Evolutionary conservation across 345 rosid species (phyloP), one percentile per base, ranked within the genome.

Genomic region (Eucalyptus tenuipes): DNA sequence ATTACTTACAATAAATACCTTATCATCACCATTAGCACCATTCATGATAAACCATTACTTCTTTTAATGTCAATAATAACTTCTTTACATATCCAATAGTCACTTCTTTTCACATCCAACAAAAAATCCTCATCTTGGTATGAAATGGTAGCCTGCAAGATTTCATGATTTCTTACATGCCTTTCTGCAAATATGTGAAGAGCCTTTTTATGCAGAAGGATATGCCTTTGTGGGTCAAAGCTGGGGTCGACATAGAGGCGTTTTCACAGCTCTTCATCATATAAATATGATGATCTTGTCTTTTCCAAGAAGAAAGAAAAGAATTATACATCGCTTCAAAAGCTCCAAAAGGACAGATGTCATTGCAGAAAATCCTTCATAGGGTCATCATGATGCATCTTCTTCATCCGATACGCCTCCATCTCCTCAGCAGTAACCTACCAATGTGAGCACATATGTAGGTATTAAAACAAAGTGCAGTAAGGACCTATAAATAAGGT

Each of bases 361-460:
- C 37, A 66, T 31, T 66, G 79, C 3, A 66, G 79, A 31, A 66
- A 66, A 66, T 66, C 42, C 79, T 87, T 94, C 96, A 94, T 95
- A 31, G 98, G 98, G 85, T 95, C 97, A 40, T 95, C 98, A 2
- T 92, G 96, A 59, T 93, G 97, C 52, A 93, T 91, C 87, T 55
- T 95, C 94, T 94, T 95, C 96, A 96, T 94, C 89, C 98, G 92
- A 88, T 94, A 96, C 17, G 97, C 96, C 88, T 96, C 98, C 98
- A 95, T 96, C 55, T 95, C 98, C 90, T 95, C 96, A 1, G 89
- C 91, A 49, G 97, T 95, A 44, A 93, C 97, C 97, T 95, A 89
- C 37, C 68, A 59, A 59, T 27, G 68, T 59, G n/a, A 59, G 68
- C 33, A 27, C 33, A 27, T 12, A 27, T 12, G 66, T 12, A 59